Percentiles rank a stretch among this genome's conserved stretches.
Conservation (phyloP, 768 basidiomycete species). For the Tylopilus plumbeoviolaceoides region DNA sequence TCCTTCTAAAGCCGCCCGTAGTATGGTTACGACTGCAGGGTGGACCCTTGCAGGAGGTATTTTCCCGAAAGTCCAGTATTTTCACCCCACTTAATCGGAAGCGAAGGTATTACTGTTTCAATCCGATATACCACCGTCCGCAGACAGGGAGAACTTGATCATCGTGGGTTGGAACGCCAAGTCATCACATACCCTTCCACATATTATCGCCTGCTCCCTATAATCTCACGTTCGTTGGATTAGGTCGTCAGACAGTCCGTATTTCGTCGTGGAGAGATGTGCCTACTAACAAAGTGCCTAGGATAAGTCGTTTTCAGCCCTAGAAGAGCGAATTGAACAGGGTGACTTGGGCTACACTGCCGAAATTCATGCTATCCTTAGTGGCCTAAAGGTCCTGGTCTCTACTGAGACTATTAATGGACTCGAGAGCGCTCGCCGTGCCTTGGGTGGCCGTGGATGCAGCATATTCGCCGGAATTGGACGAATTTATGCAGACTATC, state of each 20-base stretch:
- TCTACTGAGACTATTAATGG: constrained; percentile 50
- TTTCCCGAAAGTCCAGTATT: neutral
- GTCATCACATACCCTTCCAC: constrained; percentile 71
- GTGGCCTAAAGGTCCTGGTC: constrained; percentile 63
- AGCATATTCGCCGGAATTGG: constrained; percentile 68
- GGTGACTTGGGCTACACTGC: constrained; percentile 63
- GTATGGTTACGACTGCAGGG: constrained; percentile 61
- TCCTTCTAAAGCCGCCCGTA: constrained; percentile 18
- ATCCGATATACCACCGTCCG: constrained; percentile 72
- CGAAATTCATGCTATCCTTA: constrained; percentile 68
- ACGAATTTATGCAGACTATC: constrained; percentile 56
- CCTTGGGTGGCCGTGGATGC: constrained; percentile 77
- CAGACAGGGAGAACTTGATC: constrained; percentile 54
- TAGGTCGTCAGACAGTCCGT: constrained; percentile 58
- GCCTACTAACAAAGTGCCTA: constrained; percentile 18
- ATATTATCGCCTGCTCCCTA: constrained; percentile 67
- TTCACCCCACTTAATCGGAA: constrained; percentile 13
- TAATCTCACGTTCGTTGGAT: constrained; percentile 57
- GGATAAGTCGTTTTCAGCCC: constrained; percentile 47
- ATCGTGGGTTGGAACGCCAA: constrained; percentile 57
- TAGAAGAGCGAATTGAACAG: constrained; percentile 45
- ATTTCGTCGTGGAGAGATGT: neutral
- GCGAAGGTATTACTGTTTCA: constrained; percentile 51
- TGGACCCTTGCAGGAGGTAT: constrained; percentile 65
- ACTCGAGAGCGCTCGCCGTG: constrained; percentile 60